A percentile compares a stretch with the other conserved stretches of the same genome.
Conservation (phyloP, 2,329 filamentous ascomycete species). For the Hypoxylon sp. region DNA sequence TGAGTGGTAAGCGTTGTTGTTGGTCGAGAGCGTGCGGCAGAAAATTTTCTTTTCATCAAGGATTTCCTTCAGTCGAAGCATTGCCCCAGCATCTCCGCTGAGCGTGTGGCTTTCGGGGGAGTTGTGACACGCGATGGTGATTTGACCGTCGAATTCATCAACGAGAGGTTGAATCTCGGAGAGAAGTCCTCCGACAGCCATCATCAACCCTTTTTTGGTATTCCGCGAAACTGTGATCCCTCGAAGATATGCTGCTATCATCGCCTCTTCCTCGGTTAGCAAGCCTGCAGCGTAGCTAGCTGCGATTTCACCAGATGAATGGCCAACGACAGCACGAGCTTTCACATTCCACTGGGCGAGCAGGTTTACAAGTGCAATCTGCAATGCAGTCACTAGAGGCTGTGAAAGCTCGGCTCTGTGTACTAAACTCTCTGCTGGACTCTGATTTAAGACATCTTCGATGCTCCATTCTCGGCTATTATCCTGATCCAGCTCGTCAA, state of each 20-base stretch:
- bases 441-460: constrained; percentile 27
- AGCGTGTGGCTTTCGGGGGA: constrained; percentile 63
- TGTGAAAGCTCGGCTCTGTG: constrained; percentile 47
- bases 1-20: constrained; percentile 57
- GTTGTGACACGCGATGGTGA: constrained; percentile 58
- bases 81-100: constrained; percentile 62
- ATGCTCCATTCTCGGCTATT: constrained; percentile 31
- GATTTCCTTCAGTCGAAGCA: constrained; percentile 58
- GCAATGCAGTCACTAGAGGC: constrained; percentile 62
- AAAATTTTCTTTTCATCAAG: constrained; percentile 62
- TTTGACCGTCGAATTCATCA: constrained; percentile 49
- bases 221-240: constrained; percentile 29
- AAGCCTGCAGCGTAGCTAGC: constrained; percentile 58
- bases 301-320: constrained; percentile 62
- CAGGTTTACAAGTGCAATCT: constrained; percentile 60
- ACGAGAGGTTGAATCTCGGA: constrained; percentile 42
- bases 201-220: constrained; percentile 49
- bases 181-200: constrained; percentile 53
- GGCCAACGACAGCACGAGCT: constrained; percentile 56
- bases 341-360: constrained; percentile 56
- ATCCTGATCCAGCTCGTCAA: constrained; percentile 17
- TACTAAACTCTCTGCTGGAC: neutral
- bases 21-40: constrained; percentile 61
- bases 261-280: constrained; percentile 48
- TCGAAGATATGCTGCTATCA: constrained; percentile 49